Evolutionary conservation across 306 rosid genomes (phyloP).

Genomic region (Quercus variabilis): DNA sequence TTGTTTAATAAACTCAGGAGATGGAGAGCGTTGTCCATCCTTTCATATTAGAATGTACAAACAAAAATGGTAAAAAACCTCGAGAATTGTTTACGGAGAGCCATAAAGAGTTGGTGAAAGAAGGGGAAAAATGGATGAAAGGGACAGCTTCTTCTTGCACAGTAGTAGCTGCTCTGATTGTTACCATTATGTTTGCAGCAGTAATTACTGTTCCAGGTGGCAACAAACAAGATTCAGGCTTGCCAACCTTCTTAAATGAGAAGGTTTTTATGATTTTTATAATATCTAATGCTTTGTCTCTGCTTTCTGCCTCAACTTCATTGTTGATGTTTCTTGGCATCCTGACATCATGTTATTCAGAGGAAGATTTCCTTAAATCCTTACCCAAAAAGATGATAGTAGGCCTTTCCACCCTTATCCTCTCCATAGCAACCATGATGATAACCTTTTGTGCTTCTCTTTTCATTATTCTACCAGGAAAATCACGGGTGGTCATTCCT

Average conservation of each 20-base stretch:
- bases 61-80: not conserved
- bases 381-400: not conserved
- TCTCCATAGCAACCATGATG: not conserved
- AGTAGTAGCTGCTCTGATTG: not conserved
- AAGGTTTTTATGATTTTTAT: not conserved
- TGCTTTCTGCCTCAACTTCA: not conserved
- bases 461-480: not conserved
- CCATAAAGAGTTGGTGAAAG: not conserved
- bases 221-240: not conserved
- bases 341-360: not conserved
- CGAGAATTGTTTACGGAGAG: not conserved
- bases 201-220: not conserved
- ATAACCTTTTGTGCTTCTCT: not conserved
- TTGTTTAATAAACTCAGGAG: not conserved
- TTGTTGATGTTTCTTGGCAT: not conserved
- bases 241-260: not conserved
- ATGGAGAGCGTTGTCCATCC: not conserved
- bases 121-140: not conserved
- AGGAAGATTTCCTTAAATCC: not conserved
- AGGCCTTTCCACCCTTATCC: not conserved
- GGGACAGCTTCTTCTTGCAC: not conserved
- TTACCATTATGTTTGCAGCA: not conserved
- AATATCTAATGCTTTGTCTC: not conserved
- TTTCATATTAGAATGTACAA: rapidly evolving
- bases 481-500: not conserved